These are phyloP conservation scores for Fusarium floridanum DNA, from an alignment of 2,329 filamentous ascomycete species.

Conservation along the genomic window DNA sequence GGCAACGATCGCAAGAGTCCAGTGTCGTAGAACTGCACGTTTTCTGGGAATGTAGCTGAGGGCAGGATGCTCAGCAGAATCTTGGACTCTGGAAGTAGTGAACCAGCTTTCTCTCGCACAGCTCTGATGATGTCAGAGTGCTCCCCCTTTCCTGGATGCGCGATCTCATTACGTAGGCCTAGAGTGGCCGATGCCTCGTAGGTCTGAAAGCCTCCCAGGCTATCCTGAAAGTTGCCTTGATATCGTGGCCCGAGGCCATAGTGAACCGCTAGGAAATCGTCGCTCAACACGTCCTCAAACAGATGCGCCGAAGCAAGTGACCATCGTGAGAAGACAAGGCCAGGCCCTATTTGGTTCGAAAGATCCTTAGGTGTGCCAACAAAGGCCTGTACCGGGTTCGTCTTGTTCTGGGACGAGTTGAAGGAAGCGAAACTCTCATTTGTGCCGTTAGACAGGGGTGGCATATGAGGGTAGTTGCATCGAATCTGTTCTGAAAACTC, in stretches of 20 bases:
- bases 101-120: conserved; percentile 86
- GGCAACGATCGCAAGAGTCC: conserved; percentile 83
- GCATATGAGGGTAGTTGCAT: conserved; percentile 85
- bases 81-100: conserved; percentile 83
- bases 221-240: conserved; percentile 96
- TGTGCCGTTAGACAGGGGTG: conserved; percentile 72
- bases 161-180: conserved; percentile 89
- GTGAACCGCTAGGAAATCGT: conserved; percentile 92
- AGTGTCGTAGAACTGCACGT: conserved; percentile 82
- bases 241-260: conserved; percentile 91
- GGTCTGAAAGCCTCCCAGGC: conserved; percentile 94
- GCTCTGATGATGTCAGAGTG: conserved; percentile 91
- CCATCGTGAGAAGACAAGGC: conserved; percentile 83
- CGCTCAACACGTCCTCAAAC: conserved; percentile 87
- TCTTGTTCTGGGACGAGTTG: conserved; percentile 67
- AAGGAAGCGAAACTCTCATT: conserved; percentile 79
- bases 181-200: conserved; percentile 93
- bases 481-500: conserved; percentile 94
- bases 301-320: conserved; percentile 91
- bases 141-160: conserved; percentile 91
- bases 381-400: conserved; percentile 87
- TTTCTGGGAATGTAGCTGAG: conserved; percentile 82
- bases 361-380: conserved; percentile 92
- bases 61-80: conserved; percentile 88
- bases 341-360: conserved; percentile 79